Conservation (phyloP, 1,139 yeast species). For the Yamadazyma kanchanaburiensis region DNA sequence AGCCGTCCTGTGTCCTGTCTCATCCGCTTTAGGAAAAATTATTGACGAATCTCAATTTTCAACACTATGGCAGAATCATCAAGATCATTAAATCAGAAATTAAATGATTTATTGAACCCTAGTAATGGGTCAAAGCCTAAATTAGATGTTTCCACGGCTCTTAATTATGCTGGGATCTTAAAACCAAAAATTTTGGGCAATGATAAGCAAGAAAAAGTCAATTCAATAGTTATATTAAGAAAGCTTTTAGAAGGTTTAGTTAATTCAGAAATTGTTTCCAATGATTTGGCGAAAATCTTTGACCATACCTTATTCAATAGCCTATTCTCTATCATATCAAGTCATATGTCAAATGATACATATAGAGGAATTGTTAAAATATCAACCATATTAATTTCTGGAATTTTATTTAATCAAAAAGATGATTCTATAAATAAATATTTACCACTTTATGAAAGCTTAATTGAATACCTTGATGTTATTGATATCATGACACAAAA, state of each 20-base stretch:
- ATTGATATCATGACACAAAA: slow-evolving; percentile 41
- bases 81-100: slow-evolving; percentile 43
- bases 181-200: slow-evolving; percentile 40
- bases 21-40: no score
- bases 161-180: slow-evolving; percentile 34
- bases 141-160: slow-evolving; percentile 33
- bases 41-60: slow-evolving; percentile 1
- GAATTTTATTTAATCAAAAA: slow-evolving; percentile 37
- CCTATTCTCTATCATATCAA: slow-evolving; percentile 41
- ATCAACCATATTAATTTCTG: slow-evolving; percentile 41
- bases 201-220: slow-evolving; percentile 51
- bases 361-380: slow-evolving; percentile 49
- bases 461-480: slow-evolving; percentile 40
- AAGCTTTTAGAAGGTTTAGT: slow-evolving; percentile 46
- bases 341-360: slow-evolving; percentile 48
- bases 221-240: slow-evolving; percentile 52
- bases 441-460: slow-evolving; percentile 39
- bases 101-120: slow-evolving; percentile 42
- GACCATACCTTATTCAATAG: slow-evolving; percentile 42
- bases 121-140: slow-evolving; percentile 26
- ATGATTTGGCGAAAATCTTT: slow-evolving; percentile 35
- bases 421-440: slow-evolving; percentile 33
- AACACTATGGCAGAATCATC: slow-evolving; percentile 30
- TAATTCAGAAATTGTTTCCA: slow-evolving; percentile 31
- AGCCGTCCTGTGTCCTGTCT: no score